Evolutionary conservation across 768 basidiomycete genomes (phyloP), one percentile per base, ranked within the genome.

Genomic region (Suillus fuscotomentosus): DNA sequence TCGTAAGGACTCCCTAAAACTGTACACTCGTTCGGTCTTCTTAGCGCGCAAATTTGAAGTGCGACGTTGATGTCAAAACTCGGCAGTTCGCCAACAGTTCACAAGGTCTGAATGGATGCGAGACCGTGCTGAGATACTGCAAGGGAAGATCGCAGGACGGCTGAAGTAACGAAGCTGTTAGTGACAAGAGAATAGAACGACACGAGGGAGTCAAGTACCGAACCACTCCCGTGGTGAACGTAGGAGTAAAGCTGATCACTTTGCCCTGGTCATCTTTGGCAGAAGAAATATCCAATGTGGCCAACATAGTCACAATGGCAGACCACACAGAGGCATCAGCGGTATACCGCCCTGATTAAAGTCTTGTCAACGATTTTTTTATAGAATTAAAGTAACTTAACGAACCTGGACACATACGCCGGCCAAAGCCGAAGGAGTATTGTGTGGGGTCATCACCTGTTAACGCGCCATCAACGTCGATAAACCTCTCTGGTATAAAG

Each of bases 311-410:
- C 36, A 63, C 67, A 9, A 61, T 56, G 11, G 66, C 70, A 22
- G 72, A 64, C 73, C 73, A 74, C 8, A n/a, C 39, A 3, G 69
- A 67, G 8, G 67, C 47, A n/a, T 57, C 53, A 20, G 70, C 71
- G 42, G 72, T 51, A 59, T 65, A 47, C 7, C 70, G 67, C 9
- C 73, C 76, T 11, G 69, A 17, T 17, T 27, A 10, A 15, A 50
- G 14, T 15, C 6, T 5, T 20, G 4, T 39, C 38, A 9, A 22
- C 14, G 14, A 14, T 22, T 38, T 13, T 15, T 22, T 6, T 3
- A 13, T 15, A 15, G 22, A 3, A 36, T 31, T 22, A 20, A 24
- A 20, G 15, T 14, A 14, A 38, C 48, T 11, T n/a, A 17, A 38
- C 24, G 34, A 20, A 62, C 61, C 50, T 20, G 62, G 57, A 27